Conservation (phyloP, 192 early-diverging fungal species). For the Coemansia sp. region DNA sequence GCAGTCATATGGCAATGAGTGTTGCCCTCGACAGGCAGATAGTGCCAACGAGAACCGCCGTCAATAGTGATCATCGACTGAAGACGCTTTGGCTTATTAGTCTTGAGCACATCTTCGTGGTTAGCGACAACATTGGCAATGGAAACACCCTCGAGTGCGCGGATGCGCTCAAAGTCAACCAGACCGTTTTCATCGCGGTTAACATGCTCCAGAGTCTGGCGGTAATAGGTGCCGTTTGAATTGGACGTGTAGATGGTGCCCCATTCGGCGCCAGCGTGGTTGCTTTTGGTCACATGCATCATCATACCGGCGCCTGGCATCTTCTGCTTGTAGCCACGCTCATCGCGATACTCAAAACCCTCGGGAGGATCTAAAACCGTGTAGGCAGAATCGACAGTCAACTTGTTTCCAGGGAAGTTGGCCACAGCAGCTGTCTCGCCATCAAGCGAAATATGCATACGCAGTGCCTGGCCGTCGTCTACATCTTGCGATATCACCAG, state of each 20-base stretch:
- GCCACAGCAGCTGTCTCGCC: conserved; percentile 69
- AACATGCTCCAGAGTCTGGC: conserved; percentile 66
- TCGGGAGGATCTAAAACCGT: conserved; percentile 72
- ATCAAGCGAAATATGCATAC: conserved; percentile 71
- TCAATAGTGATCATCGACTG: conserved; percentile 74
- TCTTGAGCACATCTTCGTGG: conserved; percentile 56
- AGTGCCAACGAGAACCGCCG: conserved; percentile 77
- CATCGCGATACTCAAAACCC: conserved; percentile 46
- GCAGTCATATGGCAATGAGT: conserved; percentile 59
- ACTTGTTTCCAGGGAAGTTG: conserved; percentile 75
- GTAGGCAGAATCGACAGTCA: conserved; percentile 59
- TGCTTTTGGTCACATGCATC: conserved; percentile 67
- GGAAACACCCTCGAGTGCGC: conserved; percentile 82
- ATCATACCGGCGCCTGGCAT: conserved; percentile 61
- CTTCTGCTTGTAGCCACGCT: conserved; percentile 30
- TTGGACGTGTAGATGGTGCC: conserved; percentile 92
- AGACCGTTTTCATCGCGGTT: conserved; percentile 74
- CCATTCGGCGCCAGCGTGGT: conserved; percentile 61
- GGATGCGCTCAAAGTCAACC: conserved; percentile 90
- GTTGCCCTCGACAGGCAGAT: conserved; percentile 30
- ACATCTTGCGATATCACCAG: conserved; percentile 72
- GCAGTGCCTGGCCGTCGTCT: conserved; percentile 50
- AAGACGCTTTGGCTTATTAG: conserved; percentile 62
- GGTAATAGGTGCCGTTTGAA: conserved; percentile 84
- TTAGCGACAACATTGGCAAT: conserved; percentile 83